Evolutionary conservation across 768 basidiomycete genomes (phyloP).

Genomic region (Leucosporidium scottii): DNA sequence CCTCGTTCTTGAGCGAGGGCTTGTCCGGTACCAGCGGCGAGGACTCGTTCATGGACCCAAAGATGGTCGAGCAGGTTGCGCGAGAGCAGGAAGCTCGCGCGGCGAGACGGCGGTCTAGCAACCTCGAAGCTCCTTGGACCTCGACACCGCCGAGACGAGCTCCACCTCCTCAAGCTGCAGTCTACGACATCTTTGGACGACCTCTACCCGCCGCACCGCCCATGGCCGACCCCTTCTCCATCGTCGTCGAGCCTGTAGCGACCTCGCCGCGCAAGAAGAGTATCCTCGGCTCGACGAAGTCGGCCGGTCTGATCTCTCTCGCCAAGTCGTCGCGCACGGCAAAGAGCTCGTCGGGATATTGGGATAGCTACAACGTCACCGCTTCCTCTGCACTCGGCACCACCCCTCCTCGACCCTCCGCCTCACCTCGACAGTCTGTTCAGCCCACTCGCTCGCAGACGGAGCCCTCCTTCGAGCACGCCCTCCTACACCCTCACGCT

Average conservation of each 20-base stretch:
- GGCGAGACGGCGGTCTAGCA: neutral
- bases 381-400: neutral
- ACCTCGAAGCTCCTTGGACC: neutral
- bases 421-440: neutral
- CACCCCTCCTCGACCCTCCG: neutral
- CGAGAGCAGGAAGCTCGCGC: neutral
- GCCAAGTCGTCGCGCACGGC: too few relatives aligned
- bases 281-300: neutral
- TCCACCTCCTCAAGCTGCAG: neutral
- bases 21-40: too few relatives aligned
- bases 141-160: neutral
- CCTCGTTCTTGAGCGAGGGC: too few relatives aligned
- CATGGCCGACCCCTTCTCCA: neutral
- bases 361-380: neutral
- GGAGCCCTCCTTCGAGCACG: too few relatives aligned
- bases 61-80: neutral
- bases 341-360: neutral
- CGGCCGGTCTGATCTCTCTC: neutral
- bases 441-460: neutral
- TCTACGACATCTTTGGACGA: slow-evolving; percentile 8
- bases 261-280: neutral
- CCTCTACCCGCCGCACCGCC: neutral
- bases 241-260: neutral
- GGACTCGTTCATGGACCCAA: neutral
- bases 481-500: neutral